A percentile compares a stretch with the other conserved stretches of the same genome.
phyloP scores from a whole-genome alignment of 2,329 filamentous ascomycete genomes.

The Sarocladium strictum region DNA sequence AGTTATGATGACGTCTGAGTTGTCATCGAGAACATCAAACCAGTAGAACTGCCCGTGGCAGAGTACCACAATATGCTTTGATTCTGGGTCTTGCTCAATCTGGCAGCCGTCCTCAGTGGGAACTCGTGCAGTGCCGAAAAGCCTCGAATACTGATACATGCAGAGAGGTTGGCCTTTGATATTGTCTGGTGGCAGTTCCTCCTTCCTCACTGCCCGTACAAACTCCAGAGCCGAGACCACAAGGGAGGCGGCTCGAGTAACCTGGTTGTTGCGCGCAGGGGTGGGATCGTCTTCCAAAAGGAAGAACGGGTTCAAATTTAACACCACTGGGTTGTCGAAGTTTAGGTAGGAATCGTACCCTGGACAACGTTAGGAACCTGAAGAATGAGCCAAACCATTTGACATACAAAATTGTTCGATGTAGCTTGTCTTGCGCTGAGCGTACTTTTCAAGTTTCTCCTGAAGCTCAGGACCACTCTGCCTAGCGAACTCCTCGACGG shows the following conservation, averaged over 20 bases:
- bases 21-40: constrained; percentile 95
- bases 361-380: constrained; percentile 31
- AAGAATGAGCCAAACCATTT: not conserved
- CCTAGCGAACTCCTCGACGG: constrained; percentile 76
- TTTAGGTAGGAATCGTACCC: constrained; percentile 99
- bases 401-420: constrained; percentile 95
- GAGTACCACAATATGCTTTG: constrained; percentile 88
- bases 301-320: constrained; percentile 98
- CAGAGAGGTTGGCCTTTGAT: constrained; percentile 79
- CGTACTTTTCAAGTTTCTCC: constrained; percentile 85
- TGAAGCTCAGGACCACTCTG: constrained; percentile 79
- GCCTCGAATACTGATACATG: constrained; percentile 96
- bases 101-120: constrained; percentile 93
- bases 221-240: constrained; percentile 88
- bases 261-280: constrained; percentile 91
- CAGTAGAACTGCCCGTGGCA: constrained; percentile 97
- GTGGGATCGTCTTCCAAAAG: constrained; percentile 95
- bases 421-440: constrained; percentile 85
- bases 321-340: constrained; percentile 93
- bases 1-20: constrained; percentile 93
- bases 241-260: constrained; percentile 87
- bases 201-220: constrained; percentile 83
- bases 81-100: constrained; percentile 89
- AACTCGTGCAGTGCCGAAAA: constrained; percentile 92
- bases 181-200: constrained; percentile 86